phyloP scores from a whole-genome alignment of 2,329 filamentous ascomycete species.

The Ophiostoma himal-ulmi region DNA sequence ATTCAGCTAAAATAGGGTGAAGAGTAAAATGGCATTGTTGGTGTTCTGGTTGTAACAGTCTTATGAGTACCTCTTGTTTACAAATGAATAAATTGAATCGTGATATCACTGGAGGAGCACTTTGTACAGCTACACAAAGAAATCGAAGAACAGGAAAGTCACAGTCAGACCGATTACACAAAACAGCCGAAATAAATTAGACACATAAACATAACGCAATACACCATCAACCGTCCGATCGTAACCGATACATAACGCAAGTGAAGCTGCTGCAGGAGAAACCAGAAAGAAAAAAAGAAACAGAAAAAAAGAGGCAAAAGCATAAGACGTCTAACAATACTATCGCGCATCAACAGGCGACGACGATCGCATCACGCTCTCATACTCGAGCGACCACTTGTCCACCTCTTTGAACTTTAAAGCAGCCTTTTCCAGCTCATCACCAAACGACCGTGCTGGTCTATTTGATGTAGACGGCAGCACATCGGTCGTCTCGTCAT shows the following conservation, averaged over 20 bases:
- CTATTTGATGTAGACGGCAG: conserved; percentile 31
- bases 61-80: no score
- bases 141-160: no score
- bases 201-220: neutral
- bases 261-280: neutral
- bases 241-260: neutral
- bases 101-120: neutral
- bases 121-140: no score
- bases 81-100: neutral
- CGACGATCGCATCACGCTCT: conserved; percentile 54
- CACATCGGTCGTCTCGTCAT: conserved; percentile 35
- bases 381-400: conserved; percentile 61
- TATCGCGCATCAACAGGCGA: conserved; percentile 49
- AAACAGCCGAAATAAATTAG: neutral
- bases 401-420: conserved; percentile 65
- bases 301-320: neutral
- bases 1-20: neutral
- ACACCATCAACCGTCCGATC: neutral
- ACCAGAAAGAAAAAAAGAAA: neutral
- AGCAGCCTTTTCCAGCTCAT: conserved; percentile 53
- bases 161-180: neutral
- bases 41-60: neutral
- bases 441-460: conserved; percentile 23
- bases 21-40: neutral
- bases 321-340: conserved; percentile 17